These are phyloP conservation scores for Warburgia ugandensis DNA, from an alignment of 164 flowering plant species.

Conservation along the genomic window DNA sequence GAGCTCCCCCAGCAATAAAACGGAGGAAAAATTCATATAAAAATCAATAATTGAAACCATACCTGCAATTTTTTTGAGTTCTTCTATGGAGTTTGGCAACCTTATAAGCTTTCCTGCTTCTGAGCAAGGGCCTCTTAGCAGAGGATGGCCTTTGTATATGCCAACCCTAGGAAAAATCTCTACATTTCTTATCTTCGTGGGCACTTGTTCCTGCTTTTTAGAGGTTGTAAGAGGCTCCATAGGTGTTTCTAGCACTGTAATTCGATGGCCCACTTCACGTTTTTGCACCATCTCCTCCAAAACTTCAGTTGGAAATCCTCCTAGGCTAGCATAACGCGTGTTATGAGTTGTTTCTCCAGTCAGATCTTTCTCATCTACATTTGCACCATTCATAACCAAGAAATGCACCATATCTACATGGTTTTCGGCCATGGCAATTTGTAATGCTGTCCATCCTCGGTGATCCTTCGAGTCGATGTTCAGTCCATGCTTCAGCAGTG, in stretches of 20 bases:
- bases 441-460: conserved; percentile 47
- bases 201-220: conserved; percentile 12
- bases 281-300: conserved; percentile 39
- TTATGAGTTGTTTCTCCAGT: neutral
- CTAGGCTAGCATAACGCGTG: neutral
- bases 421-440: conserved; percentile 54
- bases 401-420: conserved; percentile 51
- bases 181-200: conserved; percentile 7
- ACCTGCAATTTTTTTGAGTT: conserved; percentile 80
- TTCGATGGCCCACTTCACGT: conserved; percentile 40
- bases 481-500: conserved; percentile 57
- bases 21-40: neutral
- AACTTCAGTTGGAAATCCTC: conserved; percentile 16
- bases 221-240: conserved; percentile 7
- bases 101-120: conserved; percentile 60
- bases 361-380: conserved; percentile 15
- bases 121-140: conserved; percentile 30
- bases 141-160: conserved; percentile 73
- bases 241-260: conserved; percentile 21
- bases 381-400: conserved; percentile 63
- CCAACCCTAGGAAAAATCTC: conserved; percentile 38
- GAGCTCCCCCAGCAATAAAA: neutral
- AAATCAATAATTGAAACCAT: neutral
- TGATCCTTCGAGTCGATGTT: conserved; percentile 42
- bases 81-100: conserved; percentile 57